Evolutionary conservation across 208 protist genomes (phyloP).

Genomic region (Crithidia thermophila): DNA sequence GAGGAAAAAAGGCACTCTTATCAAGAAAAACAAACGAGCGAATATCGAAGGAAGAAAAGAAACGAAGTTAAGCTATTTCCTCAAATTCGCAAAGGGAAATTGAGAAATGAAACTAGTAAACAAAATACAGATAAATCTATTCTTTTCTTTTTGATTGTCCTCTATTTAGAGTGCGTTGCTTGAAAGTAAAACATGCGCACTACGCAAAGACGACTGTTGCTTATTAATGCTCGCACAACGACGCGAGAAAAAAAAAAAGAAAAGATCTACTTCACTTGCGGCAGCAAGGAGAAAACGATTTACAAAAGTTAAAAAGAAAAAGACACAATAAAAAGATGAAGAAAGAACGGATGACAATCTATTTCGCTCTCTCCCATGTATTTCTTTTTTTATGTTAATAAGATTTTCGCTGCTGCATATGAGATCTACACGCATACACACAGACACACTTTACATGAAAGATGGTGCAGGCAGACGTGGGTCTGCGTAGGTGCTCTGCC

Average conservation of each 20-base stretch:
- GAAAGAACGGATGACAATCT: neutral
- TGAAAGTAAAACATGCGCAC: too few species aligned
- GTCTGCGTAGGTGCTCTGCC: neutral
- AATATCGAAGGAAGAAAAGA: too few species aligned
- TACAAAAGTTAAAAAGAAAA: slow-evolving; percentile 15
- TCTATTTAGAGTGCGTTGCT: too few species aligned
- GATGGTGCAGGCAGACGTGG: neutral
- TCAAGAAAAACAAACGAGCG: too few species aligned
- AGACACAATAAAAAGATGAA: slow-evolving; percentile 1
- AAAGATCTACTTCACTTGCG: slow-evolving; percentile 2
- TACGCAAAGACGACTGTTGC: too few species aligned
- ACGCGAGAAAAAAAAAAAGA: slow-evolving; percentile 1
- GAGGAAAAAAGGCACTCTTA: too few species aligned
- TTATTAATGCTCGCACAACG: too few species aligned
- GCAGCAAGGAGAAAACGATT: neutral
- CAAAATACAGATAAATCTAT: too few species aligned
- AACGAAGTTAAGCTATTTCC: too few species aligned
- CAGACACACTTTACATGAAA: slow-evolving; percentile 11
- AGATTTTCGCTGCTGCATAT: neutral
- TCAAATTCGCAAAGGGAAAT: too few species aligned
- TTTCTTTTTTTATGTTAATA: slow-evolving; percentile 3
- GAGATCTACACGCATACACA: slow-evolving; percentile 6
- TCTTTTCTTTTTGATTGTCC: too few species aligned
- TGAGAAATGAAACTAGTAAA: too few species aligned
- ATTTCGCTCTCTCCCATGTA: neutral